phyloP scores from a whole-genome alignment of 2,329 filamentous ascomycete species.

The Colletotrichum tabaci region DNA sequence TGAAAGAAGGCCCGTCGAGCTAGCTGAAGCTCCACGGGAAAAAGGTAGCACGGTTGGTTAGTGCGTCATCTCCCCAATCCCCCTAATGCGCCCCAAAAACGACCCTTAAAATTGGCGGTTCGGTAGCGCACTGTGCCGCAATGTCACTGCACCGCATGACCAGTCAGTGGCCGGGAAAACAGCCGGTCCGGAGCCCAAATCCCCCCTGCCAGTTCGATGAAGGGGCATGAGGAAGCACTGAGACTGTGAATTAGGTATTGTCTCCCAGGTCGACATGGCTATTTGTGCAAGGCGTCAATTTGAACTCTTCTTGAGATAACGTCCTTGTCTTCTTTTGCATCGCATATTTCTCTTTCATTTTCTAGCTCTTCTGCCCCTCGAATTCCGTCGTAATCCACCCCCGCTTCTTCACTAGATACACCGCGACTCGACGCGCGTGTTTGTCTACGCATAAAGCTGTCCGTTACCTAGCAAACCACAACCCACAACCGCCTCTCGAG shows the following conservation, averaged over 20 bases:
- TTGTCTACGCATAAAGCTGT: constrained; percentile 36
- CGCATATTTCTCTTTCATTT: background rate
- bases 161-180: constrained; percentile 34
- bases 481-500: constrained; percentile 3
- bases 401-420: constrained; percentile 15
- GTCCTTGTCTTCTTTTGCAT: background rate
- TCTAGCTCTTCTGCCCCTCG: background rate
- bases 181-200: constrained; percentile 40
- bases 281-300: background rate
- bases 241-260: background rate
- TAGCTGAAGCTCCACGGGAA: constrained; percentile 24
- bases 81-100: constrained; percentile 17
- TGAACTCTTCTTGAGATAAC: constrained; percentile 8
- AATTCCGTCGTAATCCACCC: background rate
- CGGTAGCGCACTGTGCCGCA: constrained; percentile 31
- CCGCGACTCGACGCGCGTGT: constrained; percentile 39
- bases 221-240: constrained; percentile 24
- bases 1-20: constrained; percentile 25
- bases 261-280: background rate
- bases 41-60: constrained; percentile 25
- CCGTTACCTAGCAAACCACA: constrained; percentile 21
- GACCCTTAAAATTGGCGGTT: constrained; percentile 32
- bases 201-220: constrained; percentile 32
- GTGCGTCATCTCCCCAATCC: constrained; percentile 34
- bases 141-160: constrained; percentile 1